Base-by-base conservation (phyloP, 2,329 filamentous ascomycete species). In the Zalaria obscura region DNA sequence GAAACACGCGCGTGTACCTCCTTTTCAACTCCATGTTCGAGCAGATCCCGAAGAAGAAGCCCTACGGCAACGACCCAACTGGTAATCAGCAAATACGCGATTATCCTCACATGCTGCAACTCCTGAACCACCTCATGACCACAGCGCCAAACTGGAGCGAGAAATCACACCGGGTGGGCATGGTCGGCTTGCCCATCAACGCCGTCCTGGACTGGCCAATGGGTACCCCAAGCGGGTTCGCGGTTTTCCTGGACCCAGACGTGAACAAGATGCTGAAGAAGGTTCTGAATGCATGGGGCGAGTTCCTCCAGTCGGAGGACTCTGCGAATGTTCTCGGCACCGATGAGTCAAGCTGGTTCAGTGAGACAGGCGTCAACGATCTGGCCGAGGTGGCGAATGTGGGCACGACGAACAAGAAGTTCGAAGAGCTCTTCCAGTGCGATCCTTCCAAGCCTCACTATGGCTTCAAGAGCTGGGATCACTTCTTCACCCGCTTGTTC, bases 391-490 rank as follows among this genome's bases (percentile, higher is more conserved):
- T 54, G 9, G 55, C 55, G 42, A 58, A 58, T 40, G 52, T 47
- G 4, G 47, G 54, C 2, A 48, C 45, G 43, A 56, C 52, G 6
- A 36, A 43, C 4, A 40, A 53, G 44, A 48, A 44, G 10, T 59
- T 59, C 47, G 54, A 78, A 43, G 67, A 80, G 11, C 66, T 80
- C 52, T 82, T 72, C 55, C 48, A 69, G 11, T 82, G 78, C 53
- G 72, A 81, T 35, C 68, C 75, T 0, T 58, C 53, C 0, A 63
- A 65, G 4, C 59, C 70, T 48, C 55, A 77, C 52, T 67, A 73
- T 47, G 78, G 79, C 11, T 83, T 66, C 62, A 72, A 66, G 42
- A 80, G 75, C 0, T 83, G 80, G 80, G 79, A 84, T 44, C 64
- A 75, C 51, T 84, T 83, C 61, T 83, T 84, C 60, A 80, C 75